Evolutionary conservation across 805 yeast species (phyloP).

Genomic region (Schizosaccharomyces japonicus): DNA sequence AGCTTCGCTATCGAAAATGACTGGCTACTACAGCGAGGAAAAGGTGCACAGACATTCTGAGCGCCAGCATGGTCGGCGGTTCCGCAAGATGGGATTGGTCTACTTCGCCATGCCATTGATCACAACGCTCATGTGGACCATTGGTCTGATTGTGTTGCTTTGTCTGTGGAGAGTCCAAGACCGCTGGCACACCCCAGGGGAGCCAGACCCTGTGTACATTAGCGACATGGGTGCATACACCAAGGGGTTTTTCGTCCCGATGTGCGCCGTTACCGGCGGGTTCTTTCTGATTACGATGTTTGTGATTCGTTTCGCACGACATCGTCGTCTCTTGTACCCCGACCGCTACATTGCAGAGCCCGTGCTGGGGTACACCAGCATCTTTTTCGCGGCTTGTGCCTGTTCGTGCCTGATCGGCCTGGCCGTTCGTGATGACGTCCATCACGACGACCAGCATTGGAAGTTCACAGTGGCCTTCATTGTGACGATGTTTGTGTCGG

Average conservation of each 20-base stretch:
- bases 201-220: not conserved
- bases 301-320: not conserved
- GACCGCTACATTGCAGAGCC: not conserved
- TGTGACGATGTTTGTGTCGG: not conserved
- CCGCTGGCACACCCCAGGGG: constrained; percentile 1
- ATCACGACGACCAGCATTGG: not conserved
- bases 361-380: not conserved
- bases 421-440: constrained; percentile 2
- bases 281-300: not conserved
- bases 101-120: too few species aligned
- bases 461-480: not conserved
- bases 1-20: too few species aligned
- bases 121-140: not conserved
- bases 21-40: too few species aligned
- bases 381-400: not conserved
- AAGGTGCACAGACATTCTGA: too few species aligned
- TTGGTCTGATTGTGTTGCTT: not conserved
- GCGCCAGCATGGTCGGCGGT: too few species aligned
- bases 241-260: constrained; percentile 1
- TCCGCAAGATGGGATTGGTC: too few species aligned
- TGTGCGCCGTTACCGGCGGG: not conserved
- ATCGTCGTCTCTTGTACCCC: not conserved
- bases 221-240: constrained; percentile 3
- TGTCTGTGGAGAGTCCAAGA: constrained; percentile 2
- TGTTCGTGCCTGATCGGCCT: not conserved